These are phyloP conservation scores for Lathyrus tuberosus DNA, from an alignment of 306 rosid genomes.

Conservation along the genomic window DNA sequence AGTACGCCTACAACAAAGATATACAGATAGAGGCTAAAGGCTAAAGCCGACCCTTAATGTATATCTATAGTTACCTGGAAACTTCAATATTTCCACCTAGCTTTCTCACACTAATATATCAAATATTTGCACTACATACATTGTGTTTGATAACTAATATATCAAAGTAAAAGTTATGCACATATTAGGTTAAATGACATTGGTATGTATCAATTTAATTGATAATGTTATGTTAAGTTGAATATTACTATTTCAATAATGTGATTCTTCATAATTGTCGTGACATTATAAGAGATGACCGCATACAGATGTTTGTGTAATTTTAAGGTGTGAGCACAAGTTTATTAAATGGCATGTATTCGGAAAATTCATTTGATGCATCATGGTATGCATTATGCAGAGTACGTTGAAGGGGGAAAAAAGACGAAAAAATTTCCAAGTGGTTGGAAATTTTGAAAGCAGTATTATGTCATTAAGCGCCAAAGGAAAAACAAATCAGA, in stretches of 20 bases:
- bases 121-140: neutral
- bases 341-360: neutral
- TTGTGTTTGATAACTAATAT: slow-evolving; percentile 6
- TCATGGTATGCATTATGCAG: slow-evolving; percentile 6
- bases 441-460: neutral
- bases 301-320: neutral
- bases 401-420: neutral
- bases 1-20: neutral
- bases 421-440: neutral
- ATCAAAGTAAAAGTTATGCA: slow-evolving; percentile 18
- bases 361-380: neutral
- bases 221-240: no score
- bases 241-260: no score
- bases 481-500: slow-evolving; percentile 31
- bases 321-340: slow-evolving; percentile 15
- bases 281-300: no score
- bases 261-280: no score
- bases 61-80: neutral
- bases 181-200: slow-evolving; percentile 12
- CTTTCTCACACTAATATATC: slow-evolving; percentile 1
- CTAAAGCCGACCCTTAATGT: neutral
- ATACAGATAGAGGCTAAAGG: neutral
- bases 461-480: neutral
- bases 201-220: slow-evolving; percentile 1
- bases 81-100: neutral